Evolutionary conservation across 257 asterid genomes (phyloP).

Genomic region (Primulina huaijiensis): DNA sequence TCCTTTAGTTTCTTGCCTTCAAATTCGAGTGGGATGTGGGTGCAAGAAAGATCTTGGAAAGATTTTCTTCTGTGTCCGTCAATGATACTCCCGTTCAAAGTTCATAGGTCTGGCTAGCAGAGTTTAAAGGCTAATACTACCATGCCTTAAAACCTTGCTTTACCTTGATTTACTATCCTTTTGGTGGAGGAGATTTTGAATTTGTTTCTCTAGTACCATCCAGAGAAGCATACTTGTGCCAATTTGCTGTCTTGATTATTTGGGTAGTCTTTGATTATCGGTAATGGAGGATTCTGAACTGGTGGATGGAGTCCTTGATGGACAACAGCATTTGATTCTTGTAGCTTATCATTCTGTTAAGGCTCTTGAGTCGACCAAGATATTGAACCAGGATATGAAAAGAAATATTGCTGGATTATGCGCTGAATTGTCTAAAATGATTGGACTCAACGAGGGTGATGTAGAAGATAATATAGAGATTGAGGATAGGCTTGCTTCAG

Average conservation of each 20-base stretch:
- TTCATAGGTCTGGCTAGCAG: background rate
- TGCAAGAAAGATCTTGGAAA: background rate
- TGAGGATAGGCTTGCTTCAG: constrained; percentile 35
- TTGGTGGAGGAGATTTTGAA: background rate
- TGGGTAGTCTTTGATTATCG: background rate
- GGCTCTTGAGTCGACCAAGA: constrained; percentile 42
- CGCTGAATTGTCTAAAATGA: constrained; percentile 37
- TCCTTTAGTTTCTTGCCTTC: background rate
- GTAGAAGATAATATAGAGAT: constrained; percentile 26
- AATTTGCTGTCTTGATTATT: constrained; percentile 12
- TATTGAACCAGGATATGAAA: constrained; percentile 29
- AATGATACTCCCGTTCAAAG: background rate
- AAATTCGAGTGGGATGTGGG: constrained; percentile 10
- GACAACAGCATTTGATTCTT: constrained; percentile 46
- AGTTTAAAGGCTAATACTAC: background rate
- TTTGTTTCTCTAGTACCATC: background rate
- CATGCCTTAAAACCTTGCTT: background rate
- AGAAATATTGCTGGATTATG: constrained; percentile 39
- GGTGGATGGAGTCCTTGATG: constrained; percentile 25
- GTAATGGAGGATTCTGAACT: constrained; percentile 32
- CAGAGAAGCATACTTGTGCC: background rate
- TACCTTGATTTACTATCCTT: background rate
- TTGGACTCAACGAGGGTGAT: constrained; percentile 27
- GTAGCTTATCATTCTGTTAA: constrained; percentile 60
- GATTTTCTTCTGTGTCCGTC: constrained; percentile 14